Percentiles rank a stretch among this genome's conserved stretches.
These are phyloP conservation scores for Coniella lustricola DNA, from an alignment of 2,329 filamentous ascomycete genomes.

Conservation along the genomic window DNA sequence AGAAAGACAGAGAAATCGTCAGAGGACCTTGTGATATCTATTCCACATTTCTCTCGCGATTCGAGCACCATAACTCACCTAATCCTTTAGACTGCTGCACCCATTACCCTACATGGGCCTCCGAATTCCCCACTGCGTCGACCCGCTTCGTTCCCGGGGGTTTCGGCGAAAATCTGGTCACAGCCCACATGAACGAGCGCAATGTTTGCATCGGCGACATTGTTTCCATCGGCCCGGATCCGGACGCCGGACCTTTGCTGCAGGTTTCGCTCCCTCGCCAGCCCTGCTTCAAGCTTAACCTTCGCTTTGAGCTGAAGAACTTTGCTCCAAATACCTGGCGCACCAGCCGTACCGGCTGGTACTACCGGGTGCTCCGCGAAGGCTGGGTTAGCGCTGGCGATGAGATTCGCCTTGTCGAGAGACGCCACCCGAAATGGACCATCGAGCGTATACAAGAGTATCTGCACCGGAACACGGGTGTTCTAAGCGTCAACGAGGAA, in stretches of 20 bases:
- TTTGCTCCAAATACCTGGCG: conserved; percentile 53
- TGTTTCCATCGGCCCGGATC: conserved; percentile 39
- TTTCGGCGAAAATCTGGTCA: conserved; percentile 61
- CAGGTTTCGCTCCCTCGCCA: conserved; percentile 56
- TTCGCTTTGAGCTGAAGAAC: conserved; percentile 56
- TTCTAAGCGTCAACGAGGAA: conserved; percentile 44
- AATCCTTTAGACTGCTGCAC: conserved; percentile 43
- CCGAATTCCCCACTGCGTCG: conserved; percentile 43
- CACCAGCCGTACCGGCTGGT: conserved; percentile 56
- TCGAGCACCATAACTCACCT: too few species aligned
- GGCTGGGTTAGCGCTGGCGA: conserved; percentile 51
- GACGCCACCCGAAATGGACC: conserved; percentile 53
- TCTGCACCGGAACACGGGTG: conserved; percentile 46
- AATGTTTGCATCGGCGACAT: conserved; percentile 61
- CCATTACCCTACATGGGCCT: conserved; percentile 50
- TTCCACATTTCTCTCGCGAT: too few species aligned
- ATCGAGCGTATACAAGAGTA: conserved; percentile 57
- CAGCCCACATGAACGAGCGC: conserved; percentile 50
- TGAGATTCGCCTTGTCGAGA: conserved; percentile 46
- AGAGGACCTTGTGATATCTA: too few species aligned
- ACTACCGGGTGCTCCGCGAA: conserved; percentile 53
- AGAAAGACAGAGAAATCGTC: too few species aligned
- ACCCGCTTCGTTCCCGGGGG: conserved; percentile 48
- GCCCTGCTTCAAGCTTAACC: conserved; percentile 64
- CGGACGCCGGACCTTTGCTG: conserved; percentile 34